Percentiles rank a stretch among this genome's conserved stretches.
Evolutionary conservation across 2,329 filamentous ascomycete genomes (phyloP).

Genomic region (Colletotrichum theobromicola): DNA sequence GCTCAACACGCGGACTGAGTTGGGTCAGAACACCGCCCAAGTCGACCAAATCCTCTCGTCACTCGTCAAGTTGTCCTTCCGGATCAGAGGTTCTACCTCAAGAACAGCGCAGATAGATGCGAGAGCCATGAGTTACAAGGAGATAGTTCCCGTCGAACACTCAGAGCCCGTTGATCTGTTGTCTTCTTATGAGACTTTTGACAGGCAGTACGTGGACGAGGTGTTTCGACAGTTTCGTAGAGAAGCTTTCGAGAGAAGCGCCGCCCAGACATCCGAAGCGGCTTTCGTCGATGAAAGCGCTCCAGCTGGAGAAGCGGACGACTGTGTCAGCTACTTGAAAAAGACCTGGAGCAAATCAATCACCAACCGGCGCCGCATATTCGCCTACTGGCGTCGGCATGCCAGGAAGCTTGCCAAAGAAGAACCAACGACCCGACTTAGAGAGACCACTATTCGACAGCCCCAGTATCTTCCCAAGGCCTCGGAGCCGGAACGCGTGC

Average conservation of each 20-base stretch:
- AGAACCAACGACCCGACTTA: neutral
- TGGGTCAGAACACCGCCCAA: neutral
- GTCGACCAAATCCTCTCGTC: neutral
- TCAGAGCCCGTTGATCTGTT: neutral
- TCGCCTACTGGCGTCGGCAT: slow-evolving; percentile 3
- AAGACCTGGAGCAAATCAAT: neutral
- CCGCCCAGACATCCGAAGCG: neutral
- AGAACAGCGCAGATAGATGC: neutral
- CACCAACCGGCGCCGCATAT: neutral
- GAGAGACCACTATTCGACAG: neutral
- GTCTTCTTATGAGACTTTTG: neutral
- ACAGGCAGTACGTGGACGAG: neutral
- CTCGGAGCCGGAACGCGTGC: too few species aligned
- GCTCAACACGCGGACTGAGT: neutral
- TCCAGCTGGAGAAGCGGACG: neutral
- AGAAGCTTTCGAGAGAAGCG: neutral
- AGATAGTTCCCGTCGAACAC: neutral
- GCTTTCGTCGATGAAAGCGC: neutral
- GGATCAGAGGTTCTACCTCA: neutral
- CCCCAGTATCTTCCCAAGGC: neutral
- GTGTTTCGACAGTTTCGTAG: neutral
- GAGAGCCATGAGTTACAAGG: neutral
- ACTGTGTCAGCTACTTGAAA: neutral
- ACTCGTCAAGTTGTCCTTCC: neutral
- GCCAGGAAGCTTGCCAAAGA: neutral